These are phyloP conservation scores for Bolboschoenoplectus hybrid DNA, from an alignment of 202 grass and related monocot genomes.

Conservation along the genomic window DNA sequence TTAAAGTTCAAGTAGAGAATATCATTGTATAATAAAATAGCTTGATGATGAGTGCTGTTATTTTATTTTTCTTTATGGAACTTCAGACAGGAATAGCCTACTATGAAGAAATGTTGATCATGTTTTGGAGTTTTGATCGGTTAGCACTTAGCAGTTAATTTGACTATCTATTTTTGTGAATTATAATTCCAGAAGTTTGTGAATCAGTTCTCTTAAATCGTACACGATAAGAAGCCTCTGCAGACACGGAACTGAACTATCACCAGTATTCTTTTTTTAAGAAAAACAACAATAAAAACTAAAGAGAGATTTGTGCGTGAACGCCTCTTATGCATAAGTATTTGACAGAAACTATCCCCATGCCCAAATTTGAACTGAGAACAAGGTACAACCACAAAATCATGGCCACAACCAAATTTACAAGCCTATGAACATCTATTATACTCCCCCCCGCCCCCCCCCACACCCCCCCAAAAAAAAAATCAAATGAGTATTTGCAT, in stretches of 20 bases:
- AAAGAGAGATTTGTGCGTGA: not conserved
- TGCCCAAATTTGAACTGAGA: not conserved
- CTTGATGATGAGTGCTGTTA: not conserved
- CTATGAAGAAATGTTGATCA: not conserved
- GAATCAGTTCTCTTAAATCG: not conserved
- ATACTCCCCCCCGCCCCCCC: not conserved
- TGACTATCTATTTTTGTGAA: not conserved
- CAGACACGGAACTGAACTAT: not conserved
- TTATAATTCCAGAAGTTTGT: not conserved
- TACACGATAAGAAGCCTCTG: not conserved
- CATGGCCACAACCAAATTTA: not conserved
- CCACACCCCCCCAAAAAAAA: not conserved
- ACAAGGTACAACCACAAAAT: not conserved
- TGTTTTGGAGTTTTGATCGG: not conserved
- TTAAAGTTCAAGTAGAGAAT: not conserved
- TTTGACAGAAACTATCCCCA: not conserved
- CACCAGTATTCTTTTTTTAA: not conserved
- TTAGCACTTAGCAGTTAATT: not conserved
- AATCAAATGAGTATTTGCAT: not conserved
- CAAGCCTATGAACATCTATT: slow-evolving; percentile 18
- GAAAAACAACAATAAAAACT: not conserved
- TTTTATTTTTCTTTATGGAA: not conserved
- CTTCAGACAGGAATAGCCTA: not conserved
- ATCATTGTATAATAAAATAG: not conserved
- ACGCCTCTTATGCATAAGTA: not conserved